Base-by-base conservation (phyloP, 768 basidiomycete genomes). In the Collybiopsis luxurians region DNA sequence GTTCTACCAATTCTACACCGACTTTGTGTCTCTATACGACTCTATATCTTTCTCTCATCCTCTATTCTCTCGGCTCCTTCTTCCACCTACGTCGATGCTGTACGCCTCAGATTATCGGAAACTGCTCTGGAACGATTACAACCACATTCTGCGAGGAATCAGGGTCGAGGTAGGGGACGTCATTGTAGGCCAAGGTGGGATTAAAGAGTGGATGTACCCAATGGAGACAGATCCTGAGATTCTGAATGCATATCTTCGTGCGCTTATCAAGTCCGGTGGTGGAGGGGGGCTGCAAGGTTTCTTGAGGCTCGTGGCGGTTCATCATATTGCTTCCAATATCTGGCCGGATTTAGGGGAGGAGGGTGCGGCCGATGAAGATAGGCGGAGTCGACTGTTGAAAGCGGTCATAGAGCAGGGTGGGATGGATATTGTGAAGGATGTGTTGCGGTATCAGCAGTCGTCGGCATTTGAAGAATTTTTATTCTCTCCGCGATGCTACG, bases 1-100 rank as follows among this genome's bases (percentile, higher is more conserved):
- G 0, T 98, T 98, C 76, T 97, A 85, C 75, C 94, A 96, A 68
- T 92, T 89, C 65, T 98, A 94, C 73, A 89, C 89, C 13, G 95
- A 97, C 70, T 88, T 97, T 66, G 78, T 96, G 55, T 86, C 83
- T 1, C 73, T 98, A n/a, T 98, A 95, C 71, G 90, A 92, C 64
- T 82, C 92, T 3, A 85, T 94, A 62, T 98, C 95, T 7, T 95
- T 95, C 69, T 82, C 86, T 2, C 85, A 98, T 64, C 77, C 80
- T 0, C 69, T 84, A 1, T 98, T 98, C 64, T 84, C 82, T 12
- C 76, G 80, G 2, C 78, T 96, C 12, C 78, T 97, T 13, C 76
- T 95, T 6, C 83, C 90, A 0, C 89, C 94, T 0, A 76, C 87
- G 10, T 79, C 91, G 2, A 87, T 90, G 84, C 72, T 73, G 12